Conservation (phyloP, 306 rosid species). For the Dalbergia cultrata region DNA sequence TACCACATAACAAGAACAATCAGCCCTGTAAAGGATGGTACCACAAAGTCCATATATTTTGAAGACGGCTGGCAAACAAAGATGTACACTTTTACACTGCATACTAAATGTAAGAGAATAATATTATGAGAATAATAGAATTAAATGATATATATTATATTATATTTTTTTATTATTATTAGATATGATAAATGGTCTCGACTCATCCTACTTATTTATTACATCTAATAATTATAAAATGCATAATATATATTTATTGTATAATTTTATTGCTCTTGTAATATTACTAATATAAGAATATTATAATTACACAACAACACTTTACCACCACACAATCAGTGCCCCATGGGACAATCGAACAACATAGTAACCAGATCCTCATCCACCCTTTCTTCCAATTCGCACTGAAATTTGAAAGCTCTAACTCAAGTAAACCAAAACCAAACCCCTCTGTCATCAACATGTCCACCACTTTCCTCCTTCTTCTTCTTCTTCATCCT, state of each 20-base stretch:
- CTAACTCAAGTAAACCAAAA: slow-evolving; percentile 15
- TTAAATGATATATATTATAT: too few relatives aligned
- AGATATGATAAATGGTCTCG: too few relatives aligned
- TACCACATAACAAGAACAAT: neutral
- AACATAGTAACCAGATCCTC: neutral
- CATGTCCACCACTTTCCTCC: slow-evolving; percentile 35
- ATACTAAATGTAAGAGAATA: too few relatives aligned
- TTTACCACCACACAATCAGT: neutral
- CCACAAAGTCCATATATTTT: slow-evolving; percentile 29
- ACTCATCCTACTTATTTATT: too few relatives aligned
- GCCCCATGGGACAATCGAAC: slow-evolving; percentile 39
- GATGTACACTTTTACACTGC: neutral
- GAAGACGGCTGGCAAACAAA: slow-evolving; percentile 39
- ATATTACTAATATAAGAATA: too few relatives aligned
- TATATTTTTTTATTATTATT: too few relatives aligned
- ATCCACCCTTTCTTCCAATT: neutral
- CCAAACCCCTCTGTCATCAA: slow-evolving; percentile 3
- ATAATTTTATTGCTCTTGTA: too few relatives aligned
- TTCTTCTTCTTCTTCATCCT: neutral
- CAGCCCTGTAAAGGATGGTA: slow-evolving; percentile 22
- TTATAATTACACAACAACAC: slow-evolving; percentile 1
- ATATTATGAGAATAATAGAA: too few relatives aligned
- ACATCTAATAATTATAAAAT: too few relatives aligned
- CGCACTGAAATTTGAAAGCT: slow-evolving; percentile 20
- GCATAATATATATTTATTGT: too few relatives aligned